phyloP scores from a whole-genome alignment of 2,329 filamentous ascomycete genomes.

The Penicillium sp. region DNA sequence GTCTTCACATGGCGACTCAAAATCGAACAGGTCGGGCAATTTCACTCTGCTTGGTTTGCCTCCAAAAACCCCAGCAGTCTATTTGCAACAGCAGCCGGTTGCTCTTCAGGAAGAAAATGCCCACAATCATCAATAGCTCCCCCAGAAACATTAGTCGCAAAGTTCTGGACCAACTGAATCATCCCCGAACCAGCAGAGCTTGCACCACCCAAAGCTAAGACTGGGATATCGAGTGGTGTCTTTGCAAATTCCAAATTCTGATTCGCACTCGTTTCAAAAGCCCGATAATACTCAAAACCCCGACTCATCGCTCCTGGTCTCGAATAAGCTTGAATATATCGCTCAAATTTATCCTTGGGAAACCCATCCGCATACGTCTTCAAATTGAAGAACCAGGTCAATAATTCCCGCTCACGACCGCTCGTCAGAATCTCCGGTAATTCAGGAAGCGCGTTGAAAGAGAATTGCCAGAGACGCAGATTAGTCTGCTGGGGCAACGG shows the following conservation, averaged over 20 bases:
- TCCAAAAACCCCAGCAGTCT: neutral
- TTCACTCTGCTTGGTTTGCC: neutral
- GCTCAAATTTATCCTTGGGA: slow-evolving; percentile 23
- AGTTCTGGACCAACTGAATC: slow-evolving; percentile 23
- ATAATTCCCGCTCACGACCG: slow-evolving; percentile 28
- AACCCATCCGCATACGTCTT: neutral
- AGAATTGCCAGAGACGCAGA: slow-evolving; percentile 37
- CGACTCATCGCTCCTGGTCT: slow-evolving; percentile 35
- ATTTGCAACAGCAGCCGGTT: slow-evolving; percentile 25
- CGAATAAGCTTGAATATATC: slow-evolving; percentile 32
- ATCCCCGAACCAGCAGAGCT: slow-evolving; percentile 24
- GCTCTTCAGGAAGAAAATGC: slow-evolving; percentile 37
- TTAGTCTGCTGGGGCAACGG: slow-evolving; percentile 31
- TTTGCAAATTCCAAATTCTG: slow-evolving; percentile 31
- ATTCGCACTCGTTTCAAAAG: slow-evolving; percentile 29
- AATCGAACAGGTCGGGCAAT: neutral
- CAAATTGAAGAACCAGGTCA: slow-evolving; percentile 1
- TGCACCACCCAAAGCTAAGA: slow-evolving; percentile 28
- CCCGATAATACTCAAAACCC: slow-evolving; percentile 38
- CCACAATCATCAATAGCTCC: slow-evolving; percentile 34
- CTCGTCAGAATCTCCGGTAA: slow-evolving; percentile 33
- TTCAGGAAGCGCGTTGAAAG: slow-evolving; percentile 36
- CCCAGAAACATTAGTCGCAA: slow-evolving; percentile 31
- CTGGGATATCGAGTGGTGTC: slow-evolving; percentile 25
- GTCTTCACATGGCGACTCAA: no score